Evolutionary conservation across 2,329 filamentous ascomycete species (phyloP), one percentile per base, ranked within the genome.

Genomic region (Fusarium concolor): DNA sequence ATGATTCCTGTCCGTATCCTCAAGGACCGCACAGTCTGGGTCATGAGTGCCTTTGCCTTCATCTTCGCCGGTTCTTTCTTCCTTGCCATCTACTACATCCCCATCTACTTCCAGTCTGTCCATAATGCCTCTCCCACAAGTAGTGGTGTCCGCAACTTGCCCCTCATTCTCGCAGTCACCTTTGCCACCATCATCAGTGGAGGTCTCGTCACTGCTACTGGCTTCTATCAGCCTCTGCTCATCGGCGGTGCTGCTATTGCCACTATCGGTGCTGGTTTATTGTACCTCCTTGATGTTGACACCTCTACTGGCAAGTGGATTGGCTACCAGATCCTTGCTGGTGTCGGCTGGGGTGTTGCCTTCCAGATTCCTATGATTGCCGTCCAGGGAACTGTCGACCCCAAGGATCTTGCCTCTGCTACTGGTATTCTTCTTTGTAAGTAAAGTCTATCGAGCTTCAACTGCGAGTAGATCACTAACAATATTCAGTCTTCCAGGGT

Each of bases 351-450:
- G 60, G 85, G 85, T 14, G 62, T 74, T 9, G 79, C 76, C 4
- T 79, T 83, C 56, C 83, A 87, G 71, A 79, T 86, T 10, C 84
- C 84, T 38, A 83, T 86, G 74, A 84, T 85, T 60, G 82, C 81
- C 24, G 80, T 83, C 6, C 83, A 85, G 68, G 79, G 77, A 6
- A 76, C 78, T 12, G 76, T 81, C 5, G 63, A 72, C 3, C 72
- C 82, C 6, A 68, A 75, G 29, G 84, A 86, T 64, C 76, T 86
- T 17, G 77, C 82, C 5, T 79, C 82, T 24, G 79, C 79, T 24
- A 85, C 84, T 1, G 83, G 83, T 22, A 80, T 83, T 73, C 77
- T 86, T 24, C 74, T 84, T 15, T 83, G 77, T 79, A 73, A 74
- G 77, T 71, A 49, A 65, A 1, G 67, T 33, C 46, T 35, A 10